Conservation (phyloP, 441 rosid genomes). For the Syzygium syzygioides region DNA sequence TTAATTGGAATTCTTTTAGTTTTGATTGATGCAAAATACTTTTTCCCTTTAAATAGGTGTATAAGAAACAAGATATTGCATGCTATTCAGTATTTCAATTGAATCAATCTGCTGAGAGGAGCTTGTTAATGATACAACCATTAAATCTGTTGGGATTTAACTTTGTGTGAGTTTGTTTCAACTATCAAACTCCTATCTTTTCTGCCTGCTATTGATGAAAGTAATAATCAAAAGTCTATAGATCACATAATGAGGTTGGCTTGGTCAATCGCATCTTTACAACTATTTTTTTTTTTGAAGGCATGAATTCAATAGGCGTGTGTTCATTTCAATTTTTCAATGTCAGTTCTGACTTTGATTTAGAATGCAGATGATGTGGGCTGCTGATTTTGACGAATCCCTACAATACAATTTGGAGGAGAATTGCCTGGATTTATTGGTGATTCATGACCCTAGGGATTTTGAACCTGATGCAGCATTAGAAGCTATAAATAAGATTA, state of each 20-base stretch:
- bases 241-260: background rate
- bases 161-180: background rate
- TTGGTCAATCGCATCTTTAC: background rate
- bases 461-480: slow-evolving; percentile 35
- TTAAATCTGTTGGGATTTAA: background rate
- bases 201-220: background rate
- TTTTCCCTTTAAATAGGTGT: background rate
- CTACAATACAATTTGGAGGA: slow-evolving; percentile 44
- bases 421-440: slow-evolving; percentile 68
- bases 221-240: background rate
- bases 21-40: background rate
- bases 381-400: slow-evolving; percentile 86
- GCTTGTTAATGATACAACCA: background rate
- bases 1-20: background rate
- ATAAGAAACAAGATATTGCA: background rate
- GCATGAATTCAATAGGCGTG: background rate
- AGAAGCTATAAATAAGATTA: slow-evolving; percentile 35
- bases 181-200: background rate
- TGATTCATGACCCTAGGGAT: slow-evolving; percentile 47
- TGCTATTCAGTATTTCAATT: background rate
- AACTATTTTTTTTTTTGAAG: background rate
- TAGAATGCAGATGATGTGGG: slow-evolving; percentile 92
- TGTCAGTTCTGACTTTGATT: background rate
- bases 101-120: background rate
- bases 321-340: background rate